Base-by-base conservation (phyloP, 2,329 filamentous ascomycete genomes). In the Aspergillus vadensis region DNA sequence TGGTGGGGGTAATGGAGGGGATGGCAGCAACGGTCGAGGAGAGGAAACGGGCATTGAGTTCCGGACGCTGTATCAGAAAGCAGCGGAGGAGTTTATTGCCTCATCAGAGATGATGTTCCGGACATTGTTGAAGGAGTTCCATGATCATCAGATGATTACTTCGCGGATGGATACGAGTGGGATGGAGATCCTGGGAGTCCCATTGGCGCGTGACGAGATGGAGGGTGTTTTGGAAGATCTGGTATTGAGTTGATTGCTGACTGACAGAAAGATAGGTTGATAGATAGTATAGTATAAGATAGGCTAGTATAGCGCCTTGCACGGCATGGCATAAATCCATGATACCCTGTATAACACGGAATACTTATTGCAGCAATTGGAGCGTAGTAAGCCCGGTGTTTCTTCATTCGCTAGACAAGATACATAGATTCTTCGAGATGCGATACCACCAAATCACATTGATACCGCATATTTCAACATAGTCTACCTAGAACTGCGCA, bases 71-170 rank as follows among this genome's bases (percentile, higher is more conserved):
- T 99, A 98, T 72, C 92, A 96, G 74, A 97, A 97, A 79, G 93
- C 95, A 2, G 90, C 94, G 5, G 93, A 97, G 77, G 92, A 97
- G 72, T 98, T 99, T 75, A 95, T 99, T 53, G 97, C 94, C 75
- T 95, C 91, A 68, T 97, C 91, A 62, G 95, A 98, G 79, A 92
- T 98, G 85, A 92, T 91, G 63, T 98, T 98, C 79, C 85, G 95
- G 62, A 97, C 93, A 25, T 76, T 99, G 72, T 78, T 99, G 64
- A 98, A 98, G 79, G 95, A 99, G 85, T 95, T 99, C 75, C 92
- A 97, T 73, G 95, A 99, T 71, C 95, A 99, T 80, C 92, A 97
- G 72, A 98, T 99, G 87, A 90, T 99, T 64, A 91, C 91, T 58
- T 96, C 91, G 63, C 86, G 88, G 63, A 94, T 94, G 72, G 94